Conservation (phyloP, 2,329 filamentous ascomycete genomes). For the Cladosporium austrohemisphaericum region DNA sequence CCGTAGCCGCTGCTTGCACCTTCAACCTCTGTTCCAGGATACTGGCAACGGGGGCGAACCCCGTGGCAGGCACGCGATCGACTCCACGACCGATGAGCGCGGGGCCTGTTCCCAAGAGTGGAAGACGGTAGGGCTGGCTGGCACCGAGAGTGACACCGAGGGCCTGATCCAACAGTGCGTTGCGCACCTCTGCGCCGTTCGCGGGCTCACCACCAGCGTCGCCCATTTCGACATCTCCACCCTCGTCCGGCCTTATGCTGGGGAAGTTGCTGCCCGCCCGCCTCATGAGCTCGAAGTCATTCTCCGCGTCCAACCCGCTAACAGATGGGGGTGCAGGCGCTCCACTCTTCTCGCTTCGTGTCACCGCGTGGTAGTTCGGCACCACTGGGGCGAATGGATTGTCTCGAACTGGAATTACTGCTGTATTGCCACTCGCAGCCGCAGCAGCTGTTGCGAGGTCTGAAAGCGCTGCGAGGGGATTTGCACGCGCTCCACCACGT, state of each 20-base stretch:
- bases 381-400: conserved; percentile 46
- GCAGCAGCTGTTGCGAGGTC: conserved; percentile 50
- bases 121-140: conserved; percentile 33
- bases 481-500: conserved; percentile 45
- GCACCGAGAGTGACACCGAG: conserved; percentile 24
- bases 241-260: conserved; percentile 15
- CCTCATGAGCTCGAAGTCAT: conserved; percentile 48
- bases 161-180: conserved; percentile 34
- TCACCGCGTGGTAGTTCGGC: conserved; percentile 44
- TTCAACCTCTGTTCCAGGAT: conserved; percentile 21
- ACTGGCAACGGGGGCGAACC: conserved; percentile 30
- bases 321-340: conserved; percentile 46
- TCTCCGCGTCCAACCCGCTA: conserved; percentile 42
- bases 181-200: conserved; percentile 26
- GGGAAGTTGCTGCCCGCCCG: conserved; percentile 24
- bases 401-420: conserved; percentile 29
- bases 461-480: conserved; percentile 49
- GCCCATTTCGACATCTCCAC: conserved; percentile 23
- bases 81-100: conserved; percentile 33
- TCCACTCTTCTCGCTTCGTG: conserved; percentile 44
- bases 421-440: conserved; percentile 30
- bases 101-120: conserved; percentile 34
- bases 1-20: conserved; percentile 18
- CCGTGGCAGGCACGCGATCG: conserved; percentile 31
- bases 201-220: conserved; percentile 19